A percentile compares a stretch with the other conserved stretches of the same genome.
Conservation (phyloP, 352 stramenopile genomes). For the Blastocystis sp. region DNA sequence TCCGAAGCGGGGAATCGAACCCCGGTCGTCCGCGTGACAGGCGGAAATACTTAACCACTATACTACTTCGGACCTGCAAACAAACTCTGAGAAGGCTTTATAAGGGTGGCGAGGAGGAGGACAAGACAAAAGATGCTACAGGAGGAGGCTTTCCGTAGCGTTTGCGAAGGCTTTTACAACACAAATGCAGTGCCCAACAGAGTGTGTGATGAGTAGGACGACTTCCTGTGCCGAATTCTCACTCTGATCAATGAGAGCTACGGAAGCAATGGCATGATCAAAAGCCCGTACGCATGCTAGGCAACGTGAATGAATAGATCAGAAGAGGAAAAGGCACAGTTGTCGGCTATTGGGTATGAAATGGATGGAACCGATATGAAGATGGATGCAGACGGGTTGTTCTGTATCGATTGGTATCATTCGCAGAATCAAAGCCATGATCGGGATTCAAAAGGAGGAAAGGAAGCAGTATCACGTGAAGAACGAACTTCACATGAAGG, state of each 20-base stretch:
- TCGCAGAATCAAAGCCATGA: conserved; percentile 1
- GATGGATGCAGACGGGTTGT: neutral
- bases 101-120: too few relatives aligned
- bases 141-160: conserved; percentile 27
- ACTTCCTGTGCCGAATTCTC: conserved; percentile 3
- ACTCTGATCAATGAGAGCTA: conserved; percentile 19
- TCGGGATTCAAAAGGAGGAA: conserved; percentile 38
- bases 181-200: neutral
- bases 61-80: too few relatives aligned
- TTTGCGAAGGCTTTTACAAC: conserved; percentile 52
- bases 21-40: too few relatives aligned
- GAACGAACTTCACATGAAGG: conserved; percentile 47
- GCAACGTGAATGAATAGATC: neutral
- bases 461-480: neutral
- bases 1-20: too few relatives aligned
- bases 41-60: too few relatives aligned
- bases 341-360: conserved; percentile 28
- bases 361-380: neutral
- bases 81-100: too few relatives aligned
- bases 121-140: conserved; percentile 6
- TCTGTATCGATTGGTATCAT: neutral
- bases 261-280: conserved; percentile 1
- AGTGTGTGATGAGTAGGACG: neutral
- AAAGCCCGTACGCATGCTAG: neutral
- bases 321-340: neutral